Evolutionary conservation across 371 early-diverging fungal species (phyloP).

Genomic region (Parasitella parasitica): DNA sequence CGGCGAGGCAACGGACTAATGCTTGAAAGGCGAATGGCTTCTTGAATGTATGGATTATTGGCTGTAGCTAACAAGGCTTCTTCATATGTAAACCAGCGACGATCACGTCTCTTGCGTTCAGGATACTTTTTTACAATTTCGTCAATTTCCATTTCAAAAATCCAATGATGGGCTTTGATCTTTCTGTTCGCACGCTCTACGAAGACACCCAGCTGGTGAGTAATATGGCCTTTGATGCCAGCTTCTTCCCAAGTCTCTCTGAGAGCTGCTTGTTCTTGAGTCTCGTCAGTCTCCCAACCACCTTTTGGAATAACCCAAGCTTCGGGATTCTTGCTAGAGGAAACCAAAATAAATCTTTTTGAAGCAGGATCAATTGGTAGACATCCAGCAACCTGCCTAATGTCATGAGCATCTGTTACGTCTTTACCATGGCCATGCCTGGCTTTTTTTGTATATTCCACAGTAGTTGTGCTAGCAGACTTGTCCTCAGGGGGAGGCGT

Average conservation of each 20-base stretch:
- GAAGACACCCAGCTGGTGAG: conserved; percentile 53
- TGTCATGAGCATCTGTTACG: conserved; percentile 30
- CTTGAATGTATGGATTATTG: conserved; percentile 57
- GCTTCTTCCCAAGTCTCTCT: conserved; percentile 75
- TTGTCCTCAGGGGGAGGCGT: conserved; percentile 15
- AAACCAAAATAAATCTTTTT: conserved; percentile 52
- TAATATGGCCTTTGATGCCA: conserved; percentile 57
- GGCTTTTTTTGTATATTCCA: conserved; percentile 44
- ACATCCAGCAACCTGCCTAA: conserved; percentile 63
- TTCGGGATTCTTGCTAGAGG: conserved; percentile 51
- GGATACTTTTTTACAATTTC: conserved; percentile 59
- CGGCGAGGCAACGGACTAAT: conserved; percentile 17
- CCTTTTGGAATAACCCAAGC: conserved; percentile 68
- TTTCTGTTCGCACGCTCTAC: conserved; percentile 48
- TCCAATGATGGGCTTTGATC: conserved; percentile 57
- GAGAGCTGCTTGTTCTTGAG: conserved; percentile 62
- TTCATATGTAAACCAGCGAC: conserved; percentile 67
- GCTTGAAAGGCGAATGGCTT: conserved; percentile 49
- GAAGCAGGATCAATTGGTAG: conserved; percentile 55
- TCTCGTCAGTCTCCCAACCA: conserved; percentile 70
- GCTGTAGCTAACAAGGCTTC: conserved; percentile 49
- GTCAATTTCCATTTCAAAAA: conserved; percentile 61
- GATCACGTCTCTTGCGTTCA: conserved; percentile 60
- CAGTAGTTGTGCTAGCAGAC: neutral
- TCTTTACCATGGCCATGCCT: conserved; percentile 45